Conservation (phyloP, 768 basidiomycete species). For the Ramaria rubella region DNA sequence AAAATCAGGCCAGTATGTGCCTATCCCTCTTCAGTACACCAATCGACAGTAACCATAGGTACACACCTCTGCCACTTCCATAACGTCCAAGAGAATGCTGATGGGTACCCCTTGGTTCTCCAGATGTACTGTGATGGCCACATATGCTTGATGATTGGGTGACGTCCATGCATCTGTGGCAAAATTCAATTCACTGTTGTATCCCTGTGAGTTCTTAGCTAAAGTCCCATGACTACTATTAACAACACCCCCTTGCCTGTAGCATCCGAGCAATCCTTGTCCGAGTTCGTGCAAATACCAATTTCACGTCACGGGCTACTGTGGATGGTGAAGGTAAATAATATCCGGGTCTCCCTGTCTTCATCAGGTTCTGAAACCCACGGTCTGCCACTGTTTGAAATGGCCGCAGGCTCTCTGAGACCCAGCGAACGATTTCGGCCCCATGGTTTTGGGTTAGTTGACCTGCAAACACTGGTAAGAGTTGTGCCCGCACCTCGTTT, state of each 20-base stretch:
- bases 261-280: constrained; percentile 24
- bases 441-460: constrained; percentile 14
- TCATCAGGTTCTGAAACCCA: constrained; percentile 26
- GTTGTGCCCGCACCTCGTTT: constrained; percentile 19
- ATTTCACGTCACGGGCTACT: constrained; percentile 27
- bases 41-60: not conserved
- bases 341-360: constrained; percentile 24
- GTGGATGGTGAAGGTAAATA: constrained; percentile 29
- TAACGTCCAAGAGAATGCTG: constrained; percentile 29
- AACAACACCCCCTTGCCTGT: constrained; percentile 13
- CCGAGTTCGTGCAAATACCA: constrained; percentile 20
- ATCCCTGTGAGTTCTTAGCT: constrained; percentile 17
- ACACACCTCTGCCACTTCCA: constrained; percentile 27
- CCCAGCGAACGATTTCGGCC: constrained; percentile 31
- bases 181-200: constrained; percentile 27
- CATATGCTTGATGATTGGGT: constrained; percentile 28
- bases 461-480: not conserved
- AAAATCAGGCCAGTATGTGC: constrained; percentile 32
- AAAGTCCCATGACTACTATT: not conserved
- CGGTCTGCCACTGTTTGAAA: constrained; percentile 31
- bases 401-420: constrained; percentile 27
- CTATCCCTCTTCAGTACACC: not conserved
- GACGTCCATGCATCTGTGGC: constrained; percentile 34
- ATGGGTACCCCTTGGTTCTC: constrained; percentile 24
- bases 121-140: constrained; percentile 29